These are phyloP conservation scores for Emmonsia crescens DNA, from an alignment of 2,329 filamentous ascomycete genomes.

Conservation along the genomic window DNA sequence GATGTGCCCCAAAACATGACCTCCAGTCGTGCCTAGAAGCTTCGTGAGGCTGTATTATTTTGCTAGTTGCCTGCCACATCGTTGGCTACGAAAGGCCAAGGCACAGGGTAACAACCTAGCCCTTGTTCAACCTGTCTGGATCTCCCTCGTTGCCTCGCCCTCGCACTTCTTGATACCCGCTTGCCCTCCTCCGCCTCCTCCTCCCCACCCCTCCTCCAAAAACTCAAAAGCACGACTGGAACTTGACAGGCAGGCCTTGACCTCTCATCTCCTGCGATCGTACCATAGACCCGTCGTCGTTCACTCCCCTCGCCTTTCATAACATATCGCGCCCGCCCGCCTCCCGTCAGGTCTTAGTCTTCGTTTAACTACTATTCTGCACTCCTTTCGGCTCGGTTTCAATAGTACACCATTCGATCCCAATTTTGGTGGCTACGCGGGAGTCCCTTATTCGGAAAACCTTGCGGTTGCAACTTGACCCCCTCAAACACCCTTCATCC, in stretches of 20 bases:
- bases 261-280: neutral
- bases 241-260: neutral
- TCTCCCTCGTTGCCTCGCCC: neutral
- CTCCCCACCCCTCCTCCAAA: neutral
- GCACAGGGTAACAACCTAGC: neutral
- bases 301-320: neutral
- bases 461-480: neutral
- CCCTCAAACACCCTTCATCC: neutral
- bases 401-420: neutral
- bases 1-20: neutral
- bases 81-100: neutral
- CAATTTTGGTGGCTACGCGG: neutral
- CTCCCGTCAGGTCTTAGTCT: neutral
- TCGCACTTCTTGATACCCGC: neutral
- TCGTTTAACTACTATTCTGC: neutral
- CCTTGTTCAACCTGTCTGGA: neutral
- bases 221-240: neutral
- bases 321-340: neutral
- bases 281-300: neutral
- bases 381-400: neutral
- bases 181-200: neutral
- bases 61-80: neutral
- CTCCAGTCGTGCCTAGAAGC: neutral
- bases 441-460: neutral
- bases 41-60: neutral